phyloP scores from a whole-genome alignment of 2,329 filamentous ascomycete species.

The Trichoderma oligosporum region DNA sequence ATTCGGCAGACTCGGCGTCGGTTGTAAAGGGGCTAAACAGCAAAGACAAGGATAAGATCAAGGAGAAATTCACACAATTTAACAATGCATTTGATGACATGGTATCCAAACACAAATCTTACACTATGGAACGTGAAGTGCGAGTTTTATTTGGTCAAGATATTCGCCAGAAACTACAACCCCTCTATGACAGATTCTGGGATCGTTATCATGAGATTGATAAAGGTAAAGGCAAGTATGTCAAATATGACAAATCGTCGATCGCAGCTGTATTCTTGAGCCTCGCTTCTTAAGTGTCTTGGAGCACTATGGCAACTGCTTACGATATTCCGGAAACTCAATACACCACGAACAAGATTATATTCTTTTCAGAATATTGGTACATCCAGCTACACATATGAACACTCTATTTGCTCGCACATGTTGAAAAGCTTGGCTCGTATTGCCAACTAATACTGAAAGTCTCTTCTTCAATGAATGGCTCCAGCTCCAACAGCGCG shows the following conservation, averaged over 20 bases:
- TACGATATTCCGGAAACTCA: background rate
- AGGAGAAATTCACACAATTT: conserved; percentile 91
- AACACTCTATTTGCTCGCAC: background rate
- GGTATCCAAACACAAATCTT: conserved; percentile 73
- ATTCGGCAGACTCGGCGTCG: conserved; percentile 78
- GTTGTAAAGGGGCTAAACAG: conserved; percentile 79
- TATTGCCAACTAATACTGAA: background rate
- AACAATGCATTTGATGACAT: conserved; percentile 89
- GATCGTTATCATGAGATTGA: conserved; percentile 97
- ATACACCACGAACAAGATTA: background rate
- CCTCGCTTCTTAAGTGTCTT: conserved; percentile 33
- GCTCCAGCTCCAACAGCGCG: background rate
- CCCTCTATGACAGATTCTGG: conserved; percentile 92
- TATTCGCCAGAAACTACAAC: conserved; percentile 87
- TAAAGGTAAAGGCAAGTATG: conserved; percentile 96
- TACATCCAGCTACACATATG: too few species aligned
- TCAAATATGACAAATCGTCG: conserved; percentile 88
- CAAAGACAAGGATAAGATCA: conserved; percentile 95
- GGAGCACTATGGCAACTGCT: background rate
- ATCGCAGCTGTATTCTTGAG: conserved; percentile 64
- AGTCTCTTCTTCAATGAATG: background rate
- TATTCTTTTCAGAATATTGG: too few species aligned
- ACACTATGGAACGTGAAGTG: conserved; percentile 89
- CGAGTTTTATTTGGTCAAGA: conserved; percentile 74
- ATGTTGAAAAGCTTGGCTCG: background rate